Evolutionary conservation across 352 stramenopile species (phyloP).

Genomic region (Phytophthora lateralis): DNA sequence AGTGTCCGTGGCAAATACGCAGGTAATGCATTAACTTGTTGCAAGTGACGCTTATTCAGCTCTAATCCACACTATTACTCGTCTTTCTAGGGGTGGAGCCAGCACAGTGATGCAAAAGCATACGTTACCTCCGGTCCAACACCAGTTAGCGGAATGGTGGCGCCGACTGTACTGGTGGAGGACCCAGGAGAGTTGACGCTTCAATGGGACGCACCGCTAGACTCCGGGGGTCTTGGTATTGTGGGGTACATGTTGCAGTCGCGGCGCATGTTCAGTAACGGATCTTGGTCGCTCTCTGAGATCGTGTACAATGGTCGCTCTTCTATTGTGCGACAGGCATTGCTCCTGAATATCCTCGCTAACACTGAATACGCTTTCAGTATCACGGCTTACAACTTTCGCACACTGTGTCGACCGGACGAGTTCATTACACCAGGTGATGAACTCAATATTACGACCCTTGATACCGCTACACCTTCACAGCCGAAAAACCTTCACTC

Average conservation of each 20-base stretch:
- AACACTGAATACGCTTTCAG: slow-evolving; percentile 59
- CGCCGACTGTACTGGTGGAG: slow-evolving; percentile 36
- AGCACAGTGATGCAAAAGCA: slow-evolving; percentile 14
- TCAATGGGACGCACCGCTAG: slow-evolving; percentile 43
- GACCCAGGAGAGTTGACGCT: slow-evolving; percentile 57
- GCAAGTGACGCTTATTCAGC: background rate
- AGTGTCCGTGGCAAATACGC: slow-evolving; percentile 19
- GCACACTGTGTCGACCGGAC: slow-evolving; percentile 40
- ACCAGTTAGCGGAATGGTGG: slow-evolving; percentile 26
- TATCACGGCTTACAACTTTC: slow-evolving; percentile 51
- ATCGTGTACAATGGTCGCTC: slow-evolving; percentile 49
- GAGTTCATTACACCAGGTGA: slow-evolving; percentile 34
- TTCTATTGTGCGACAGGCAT: slow-evolving; percentile 23
- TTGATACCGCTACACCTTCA: slow-evolving; percentile 42
- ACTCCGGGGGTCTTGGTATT: slow-evolving; percentile 48
- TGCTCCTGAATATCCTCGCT: slow-evolving; percentile 37
- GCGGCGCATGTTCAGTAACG: slow-evolving; percentile 28
- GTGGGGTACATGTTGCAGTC: slow-evolving; percentile 49
- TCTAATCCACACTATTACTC: slow-evolving; percentile 15
- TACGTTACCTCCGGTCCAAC: slow-evolving; percentile 45
- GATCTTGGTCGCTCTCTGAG: slow-evolving; percentile 35
- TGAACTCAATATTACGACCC: slow-evolving; percentile 44
- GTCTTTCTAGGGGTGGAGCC: slow-evolving; percentile 44
- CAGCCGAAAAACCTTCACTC: slow-evolving; percentile 45
- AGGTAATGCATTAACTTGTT: slow-evolving; percentile 12